Conservation (phyloP, 495 filamentous ascomycete genomes). For the Thermothielavioides terrestris region DNA sequence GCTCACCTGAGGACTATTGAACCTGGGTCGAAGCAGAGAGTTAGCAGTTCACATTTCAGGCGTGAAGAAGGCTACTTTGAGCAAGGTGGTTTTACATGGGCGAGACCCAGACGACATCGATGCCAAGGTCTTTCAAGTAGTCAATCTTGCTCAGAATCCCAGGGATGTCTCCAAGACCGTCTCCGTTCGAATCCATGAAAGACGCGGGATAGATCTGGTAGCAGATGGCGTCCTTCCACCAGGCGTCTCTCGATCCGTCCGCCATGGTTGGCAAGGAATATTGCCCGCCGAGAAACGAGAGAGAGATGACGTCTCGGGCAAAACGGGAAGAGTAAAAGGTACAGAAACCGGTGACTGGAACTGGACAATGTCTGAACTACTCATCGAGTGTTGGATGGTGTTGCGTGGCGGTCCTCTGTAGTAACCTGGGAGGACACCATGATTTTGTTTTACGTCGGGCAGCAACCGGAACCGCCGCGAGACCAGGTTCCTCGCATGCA, state of each 20-base stretch:
- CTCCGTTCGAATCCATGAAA: slow-evolving; percentile 59
- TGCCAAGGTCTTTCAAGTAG: slow-evolving; percentile 54
- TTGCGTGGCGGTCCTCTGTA: too few relatives aligned
- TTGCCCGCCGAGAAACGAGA: neutral
- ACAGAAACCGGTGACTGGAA: slow-evolving; percentile 1
- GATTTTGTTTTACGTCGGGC: too few relatives aligned
- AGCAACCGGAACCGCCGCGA: neutral
- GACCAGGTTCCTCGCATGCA: neutral
- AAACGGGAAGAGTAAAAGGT: slow-evolving; percentile 2
- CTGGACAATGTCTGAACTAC: too few relatives aligned
- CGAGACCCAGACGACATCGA: slow-evolving; percentile 62
- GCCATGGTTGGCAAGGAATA: slow-evolving; percentile 6
- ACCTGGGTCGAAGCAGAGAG: slow-evolving; percentile 18
- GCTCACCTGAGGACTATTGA: slow-evolving; percentile 49
- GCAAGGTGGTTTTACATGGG: slow-evolving; percentile 34
- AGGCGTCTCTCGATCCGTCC: slow-evolving; percentile 3
- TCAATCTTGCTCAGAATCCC: slow-evolving; percentile 60
- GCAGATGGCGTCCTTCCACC: slow-evolving; percentile 41
- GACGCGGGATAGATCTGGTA: slow-evolving; percentile 68
- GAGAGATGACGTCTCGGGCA: too few relatives aligned
- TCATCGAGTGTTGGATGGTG: too few relatives aligned
- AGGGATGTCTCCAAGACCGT: slow-evolving; percentile 59
- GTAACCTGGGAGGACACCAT: too few relatives aligned
- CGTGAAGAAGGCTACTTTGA: neutral
- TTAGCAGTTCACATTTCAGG: neutral